Percentiles rank a stretch among this genome's conserved stretches.
phyloP scores from a whole-genome alignment of 345 rosid genomes.

The Citrus australasica region DNA sequence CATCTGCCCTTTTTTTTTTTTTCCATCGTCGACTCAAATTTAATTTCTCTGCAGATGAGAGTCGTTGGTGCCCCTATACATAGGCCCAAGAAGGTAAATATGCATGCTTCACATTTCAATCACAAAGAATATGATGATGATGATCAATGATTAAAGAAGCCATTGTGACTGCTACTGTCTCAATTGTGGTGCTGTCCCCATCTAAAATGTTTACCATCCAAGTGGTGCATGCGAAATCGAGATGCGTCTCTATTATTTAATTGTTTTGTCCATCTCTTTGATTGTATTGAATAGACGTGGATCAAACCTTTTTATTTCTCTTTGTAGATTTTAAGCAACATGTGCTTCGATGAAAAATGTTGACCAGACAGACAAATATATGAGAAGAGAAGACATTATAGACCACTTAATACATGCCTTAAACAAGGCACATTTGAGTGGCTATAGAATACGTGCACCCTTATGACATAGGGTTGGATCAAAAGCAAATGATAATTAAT shows the following conservation, averaged over 20 bases:
- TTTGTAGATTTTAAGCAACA: background rate
- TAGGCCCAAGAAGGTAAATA: background rate
- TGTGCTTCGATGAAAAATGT: background rate
- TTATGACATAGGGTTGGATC: too few relatives aligned
- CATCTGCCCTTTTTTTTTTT: background rate
- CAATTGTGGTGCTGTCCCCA: background rate
- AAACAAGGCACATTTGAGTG: background rate
- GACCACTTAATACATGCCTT: background rate
- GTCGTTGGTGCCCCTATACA: background rate
- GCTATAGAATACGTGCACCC: too few relatives aligned
- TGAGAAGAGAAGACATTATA: too few relatives aligned
- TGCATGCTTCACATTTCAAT: background rate
- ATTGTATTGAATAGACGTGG: background rate
- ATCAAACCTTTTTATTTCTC: background rate
- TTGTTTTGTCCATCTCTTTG: too few relatives aligned
- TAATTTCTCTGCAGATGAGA: background rate
- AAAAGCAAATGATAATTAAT: too few relatives aligned
- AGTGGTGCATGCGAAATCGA: background rate
- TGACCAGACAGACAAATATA: background rate
- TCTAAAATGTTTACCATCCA: conserved; percentile 1
- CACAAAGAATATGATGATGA: background rate
- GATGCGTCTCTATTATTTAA: background rate
- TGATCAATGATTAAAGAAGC: background rate
- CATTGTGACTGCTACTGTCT: background rate
- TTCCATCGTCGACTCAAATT: background rate